These are phyloP conservation scores for Boletus rex-veris DNA, from an alignment of 768 basidiomycete species.

Conservation along the genomic window DNA sequence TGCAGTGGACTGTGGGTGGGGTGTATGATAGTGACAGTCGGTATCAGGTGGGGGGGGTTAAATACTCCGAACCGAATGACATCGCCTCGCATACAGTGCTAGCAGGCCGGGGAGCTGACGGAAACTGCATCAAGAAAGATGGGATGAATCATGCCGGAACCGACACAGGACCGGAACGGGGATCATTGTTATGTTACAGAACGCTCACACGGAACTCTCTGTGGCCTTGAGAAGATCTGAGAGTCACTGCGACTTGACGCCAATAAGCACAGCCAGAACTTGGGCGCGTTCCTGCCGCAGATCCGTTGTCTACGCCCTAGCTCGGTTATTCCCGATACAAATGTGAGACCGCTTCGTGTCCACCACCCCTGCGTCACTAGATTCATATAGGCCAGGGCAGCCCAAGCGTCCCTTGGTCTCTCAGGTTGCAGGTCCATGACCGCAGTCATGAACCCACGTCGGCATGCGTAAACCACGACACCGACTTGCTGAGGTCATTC, in stretches of 20 bases:
- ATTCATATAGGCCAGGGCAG: constrained; percentile 12
- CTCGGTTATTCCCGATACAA: constrained; percentile 3
- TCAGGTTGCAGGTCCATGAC: no score
- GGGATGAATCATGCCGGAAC: constrained; percentile 24
- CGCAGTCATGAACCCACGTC: neutral
- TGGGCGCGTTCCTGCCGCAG: constrained; percentile 11
- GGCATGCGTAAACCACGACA: neutral
- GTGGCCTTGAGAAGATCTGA: constrained; percentile 13
- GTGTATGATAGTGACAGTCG: neutral
- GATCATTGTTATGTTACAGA: constrained; percentile 12
- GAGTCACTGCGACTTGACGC: constrained; percentile 10
- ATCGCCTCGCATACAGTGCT: constrained; percentile 22
- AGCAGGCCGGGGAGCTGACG: constrained; percentile 11
- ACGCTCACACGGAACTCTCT: constrained; percentile 17
- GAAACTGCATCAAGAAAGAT: constrained; percentile 21
- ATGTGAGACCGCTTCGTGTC: neutral
- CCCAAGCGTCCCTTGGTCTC: neutral
- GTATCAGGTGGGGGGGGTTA: constrained; percentile 19
- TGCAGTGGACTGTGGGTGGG: neutral
- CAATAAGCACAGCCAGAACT: constrained; percentile 19
- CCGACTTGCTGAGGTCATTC: no score
- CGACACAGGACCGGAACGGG: constrained; percentile 25
- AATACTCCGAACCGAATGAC: constrained; percentile 19
- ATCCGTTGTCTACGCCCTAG: constrained; percentile 11
- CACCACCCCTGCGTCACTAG: neutral